Evolutionary conservation across 2,329 filamentous ascomycete species (phyloP), one percentile per base, ranked within the genome.

Genomic region (Beauveria scarabaeidicola): DNA sequence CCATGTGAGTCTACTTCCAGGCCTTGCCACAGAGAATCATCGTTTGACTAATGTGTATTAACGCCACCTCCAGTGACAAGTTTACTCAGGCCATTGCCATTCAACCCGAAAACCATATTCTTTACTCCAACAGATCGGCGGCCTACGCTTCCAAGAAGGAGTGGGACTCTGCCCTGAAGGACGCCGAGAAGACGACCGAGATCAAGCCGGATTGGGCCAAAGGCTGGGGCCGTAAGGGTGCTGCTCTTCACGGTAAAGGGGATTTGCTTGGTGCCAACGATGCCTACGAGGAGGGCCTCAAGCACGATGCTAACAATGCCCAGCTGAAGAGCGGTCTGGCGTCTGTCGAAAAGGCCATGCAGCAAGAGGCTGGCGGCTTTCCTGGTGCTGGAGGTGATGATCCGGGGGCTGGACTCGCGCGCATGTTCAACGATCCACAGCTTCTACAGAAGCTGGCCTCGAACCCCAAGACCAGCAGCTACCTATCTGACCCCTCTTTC

Each of bases 201-300:
- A 80, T 99, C 73, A 97, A 99, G 81, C 89, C 93, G 13, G 94
- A 97, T 79, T 99, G 94, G 94, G 86, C 91, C 62, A 97, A 97
- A 78, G 94, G 94, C 65, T 97, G 91, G 88, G 88, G 89, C 61
- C 87, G 94, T 62, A 97, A 97, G 74, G 94, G 93, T 65, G 88
- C 91, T 64, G 94, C 94, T 59, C 81, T 92, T 38, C 94, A 96
- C 73, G 94, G 94, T 50, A 79, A 87, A 62, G 90, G 92, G 55
- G 91, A 99, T 72, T 81, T 97, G 23, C 79, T 94, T 53, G 89
- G 85, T 52, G 91, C 94, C 38, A 84, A 88, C 64, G 91, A 97
- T 69, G 91, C 95, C 23, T 99, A 95, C 73, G 89, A 96, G 70
- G 84, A 95, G 72, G 94, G 93, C n/a, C 79, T 97, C 66, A 96